Conservation (phyloP, 371 early-diverging fungal genomes). For the Lichtheimia ornata region DNA sequence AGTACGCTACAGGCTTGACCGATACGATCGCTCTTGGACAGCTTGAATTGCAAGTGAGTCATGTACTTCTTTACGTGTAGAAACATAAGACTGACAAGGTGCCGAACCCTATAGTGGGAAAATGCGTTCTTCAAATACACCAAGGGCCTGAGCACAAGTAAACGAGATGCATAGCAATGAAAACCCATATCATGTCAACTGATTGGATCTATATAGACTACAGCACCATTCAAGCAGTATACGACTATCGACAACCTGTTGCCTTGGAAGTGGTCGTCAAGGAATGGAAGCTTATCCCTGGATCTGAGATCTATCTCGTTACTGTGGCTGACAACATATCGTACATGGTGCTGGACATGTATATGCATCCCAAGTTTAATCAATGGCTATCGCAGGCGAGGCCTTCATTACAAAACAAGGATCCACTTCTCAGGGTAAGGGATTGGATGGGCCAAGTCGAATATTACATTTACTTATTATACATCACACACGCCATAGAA, state of each 20-base stretch:
- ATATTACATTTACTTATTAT: not conserved
- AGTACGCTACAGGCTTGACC: slow-evolving; percentile 20
- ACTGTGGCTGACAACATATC: slow-evolving; percentile 12
- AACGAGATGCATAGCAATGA: not conserved
- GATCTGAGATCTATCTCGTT: slow-evolving; percentile 16
- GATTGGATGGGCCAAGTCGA: not conserved
- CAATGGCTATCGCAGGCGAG: slow-evolving; percentile 12
- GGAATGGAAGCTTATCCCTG: slow-evolving; percentile 14
- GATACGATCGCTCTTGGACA: slow-evolving; percentile 18
- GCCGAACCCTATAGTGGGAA: slow-evolving; percentile 17
- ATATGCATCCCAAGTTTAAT: slow-evolving; percentile 22
- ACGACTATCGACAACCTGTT: slow-evolving; percentile 8
- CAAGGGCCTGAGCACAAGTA: slow-evolving; percentile 11
- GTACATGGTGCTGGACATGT: slow-evolving; percentile 14
- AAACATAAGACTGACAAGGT: too few species aligned
- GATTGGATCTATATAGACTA: slow-evolving; percentile 4
- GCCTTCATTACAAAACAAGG: slow-evolving; percentile 4
- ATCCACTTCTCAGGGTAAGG: slow-evolving; percentile 16
- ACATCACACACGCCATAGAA: slow-evolving; percentile 8
- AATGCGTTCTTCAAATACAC: slow-evolving; percentile 4
- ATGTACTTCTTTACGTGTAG: not conserved
- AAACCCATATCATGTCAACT: not conserved
- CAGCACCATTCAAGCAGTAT: slow-evolving; percentile 14
- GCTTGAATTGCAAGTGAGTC: slow-evolving; percentile 16
- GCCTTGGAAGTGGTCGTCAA: slow-evolving; percentile 16